A percentile compares a stretch with the other conserved stretches of the same genome.
Conservation (phyloP, 208 protist species). For the Leishmania mexicana region DNA sequence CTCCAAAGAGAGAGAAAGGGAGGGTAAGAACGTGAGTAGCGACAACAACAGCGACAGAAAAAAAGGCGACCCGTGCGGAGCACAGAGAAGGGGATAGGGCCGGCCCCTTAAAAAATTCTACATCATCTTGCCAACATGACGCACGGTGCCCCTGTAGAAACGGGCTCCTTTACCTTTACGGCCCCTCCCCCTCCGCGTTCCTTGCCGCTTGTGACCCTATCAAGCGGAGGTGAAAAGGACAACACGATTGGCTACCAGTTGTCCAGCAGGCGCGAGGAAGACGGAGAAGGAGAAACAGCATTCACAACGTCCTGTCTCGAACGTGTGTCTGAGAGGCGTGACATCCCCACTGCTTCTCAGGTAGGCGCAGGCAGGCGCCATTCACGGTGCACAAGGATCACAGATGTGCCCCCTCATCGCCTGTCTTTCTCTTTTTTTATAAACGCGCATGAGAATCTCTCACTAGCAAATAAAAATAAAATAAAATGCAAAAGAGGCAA, state of each 20-base stretch:
- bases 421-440: not conserved
- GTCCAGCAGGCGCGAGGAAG: not conserved
- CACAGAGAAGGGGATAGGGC: not conserved
- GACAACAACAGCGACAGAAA: too few species aligned
- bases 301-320: not conserved
- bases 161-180: too few species aligned
- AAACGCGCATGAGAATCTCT: not conserved
- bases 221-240: not conserved
- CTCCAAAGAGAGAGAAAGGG: not conserved
- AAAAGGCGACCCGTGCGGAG: too few species aligned
- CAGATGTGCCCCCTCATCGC: not conserved
- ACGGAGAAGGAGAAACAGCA: not conserved
- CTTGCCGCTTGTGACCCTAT: not conserved
- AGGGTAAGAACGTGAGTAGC: not conserved
- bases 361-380: too few species aligned
- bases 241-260: not conserved
- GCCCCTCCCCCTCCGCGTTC: not conserved
- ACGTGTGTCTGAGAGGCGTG: not conserved
- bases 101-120: not conserved
- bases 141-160: not conserved
- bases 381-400: too few species aligned
- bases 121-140: not conserved
- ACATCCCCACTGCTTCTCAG: too few species aligned
- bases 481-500: conserved; percentile 1
- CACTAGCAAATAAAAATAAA: conserved; percentile 3